Base-by-base conservation (phyloP, 2,329 filamentous ascomycete genomes). In the Paecilomyces sp. region DNA sequence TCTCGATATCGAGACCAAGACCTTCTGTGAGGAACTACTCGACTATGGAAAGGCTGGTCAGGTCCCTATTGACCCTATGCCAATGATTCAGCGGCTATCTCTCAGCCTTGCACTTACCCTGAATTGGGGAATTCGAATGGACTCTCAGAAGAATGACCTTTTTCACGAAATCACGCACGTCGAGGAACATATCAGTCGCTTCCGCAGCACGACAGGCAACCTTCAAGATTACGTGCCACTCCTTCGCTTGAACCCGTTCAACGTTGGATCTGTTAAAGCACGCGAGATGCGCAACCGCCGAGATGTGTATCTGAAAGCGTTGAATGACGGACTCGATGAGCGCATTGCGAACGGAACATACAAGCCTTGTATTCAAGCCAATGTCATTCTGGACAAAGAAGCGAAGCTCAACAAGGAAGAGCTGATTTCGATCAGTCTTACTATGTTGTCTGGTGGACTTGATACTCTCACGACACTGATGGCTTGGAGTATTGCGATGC, bases 401-500 rank as follows among this genome's bases (percentile, higher is more conserved):
- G 82, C 85, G 0, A 85, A 83, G 62, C 73, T 88, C 15, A 86
- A 83, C 71, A 79, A 80, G 47, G 84, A 83, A 56, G 86, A 89
- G 63, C 77, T 88, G 36, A 87, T 81, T 0, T 85, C 83, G 0
- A 88, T 88, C 65, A 86, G 83, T 62, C 71, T 89, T 62, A 88
- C 86, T 0, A 89, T 89, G 86, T 74, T 89, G 3, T 86, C 84
- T 0, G 86, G 86, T 0, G 86, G 86, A 0, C 75, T 89, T 3
- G 86, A 89, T 62, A 89, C 87, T 0, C 80, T 89, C 36, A 87
- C 85, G 1, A 88, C 85, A 0, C 76, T 86, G 4, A 81, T 88
- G 1, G 83, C 85, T 3, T 88, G 86, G 86, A 85, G 83, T 65
- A 79, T 88, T 56, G 84, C 81, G 0, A 76, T 87, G 30, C 73